Conservation (phyloP, 116 monocot species). For the Phalaenopsis hybrid region DNA sequence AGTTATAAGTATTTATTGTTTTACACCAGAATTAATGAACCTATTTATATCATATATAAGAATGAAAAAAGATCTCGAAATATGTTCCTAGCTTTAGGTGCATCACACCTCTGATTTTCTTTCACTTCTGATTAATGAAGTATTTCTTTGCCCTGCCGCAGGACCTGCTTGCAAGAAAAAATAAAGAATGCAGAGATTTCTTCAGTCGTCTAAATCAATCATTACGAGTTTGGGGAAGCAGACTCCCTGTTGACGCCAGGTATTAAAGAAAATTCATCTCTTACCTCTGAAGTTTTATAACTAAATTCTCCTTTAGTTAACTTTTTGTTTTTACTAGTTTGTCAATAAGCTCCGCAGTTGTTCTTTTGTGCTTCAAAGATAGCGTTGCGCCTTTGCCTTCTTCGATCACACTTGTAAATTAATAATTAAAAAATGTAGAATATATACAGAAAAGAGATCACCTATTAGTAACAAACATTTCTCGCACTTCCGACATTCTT, state of each 20-base stretch:
- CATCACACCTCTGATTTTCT: background rate
- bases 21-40: no score
- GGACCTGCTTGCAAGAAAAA: slow-evolving; percentile 76
- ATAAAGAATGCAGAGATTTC: slow-evolving; percentile 57
- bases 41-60: background rate
- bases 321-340: background rate
- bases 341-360: background rate
- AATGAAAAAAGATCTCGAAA: background rate
- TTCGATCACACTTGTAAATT: background rate
- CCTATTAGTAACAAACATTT: no score
- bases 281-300: background rate
- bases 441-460: no score
- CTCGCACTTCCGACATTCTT: no score
- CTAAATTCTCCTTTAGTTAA: slow-evolving; percentile 1
- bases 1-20: no score
- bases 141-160: slow-evolving; percentile 12
- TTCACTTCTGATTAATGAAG: slow-evolving; percentile 3
- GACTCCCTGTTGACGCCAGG: slow-evolving; percentile 71
- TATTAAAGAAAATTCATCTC: slow-evolving; percentile 15
- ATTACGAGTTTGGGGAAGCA: slow-evolving; percentile 65
- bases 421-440: no score
- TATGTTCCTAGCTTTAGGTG: background rate
- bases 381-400: background rate
- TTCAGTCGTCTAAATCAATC: slow-evolving; percentile 68
- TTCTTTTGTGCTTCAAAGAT: background rate